These are phyloP conservation scores for Paramecium tetraurelia DNA, from an alignment of 73 alveolate species.

Conservation along the genomic window DNA sequence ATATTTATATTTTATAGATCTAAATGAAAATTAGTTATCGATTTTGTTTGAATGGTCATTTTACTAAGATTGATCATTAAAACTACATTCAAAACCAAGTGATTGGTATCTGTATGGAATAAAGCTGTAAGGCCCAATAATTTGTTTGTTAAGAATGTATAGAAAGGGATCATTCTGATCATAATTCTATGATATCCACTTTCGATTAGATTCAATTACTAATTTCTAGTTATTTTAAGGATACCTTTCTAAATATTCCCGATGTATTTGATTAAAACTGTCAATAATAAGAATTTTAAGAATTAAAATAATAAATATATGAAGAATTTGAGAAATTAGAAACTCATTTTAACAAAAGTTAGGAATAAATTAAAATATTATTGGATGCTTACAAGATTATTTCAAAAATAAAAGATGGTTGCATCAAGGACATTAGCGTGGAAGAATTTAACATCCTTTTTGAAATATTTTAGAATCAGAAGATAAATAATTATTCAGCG, in stretches of 20 bases:
- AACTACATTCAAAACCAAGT: background rate
- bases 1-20: background rate
- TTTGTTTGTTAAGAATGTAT: background rate
- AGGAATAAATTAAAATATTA: background rate
- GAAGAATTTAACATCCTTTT: background rate
- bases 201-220: background rate
- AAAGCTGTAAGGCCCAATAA: background rate
- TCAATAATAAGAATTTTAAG: background rate
- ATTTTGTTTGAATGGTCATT: background rate
- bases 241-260: background rate
- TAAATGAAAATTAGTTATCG: background rate
- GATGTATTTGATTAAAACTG: background rate
- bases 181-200: background rate
- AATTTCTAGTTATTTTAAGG: background rate
- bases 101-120: background rate
- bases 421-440: background rate
- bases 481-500: background rate
- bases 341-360: background rate
- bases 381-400: background rate
- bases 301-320: background rate
- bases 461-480: background rate
- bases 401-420: background rate
- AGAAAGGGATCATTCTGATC: background rate
- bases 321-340: background rate
- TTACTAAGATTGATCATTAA: background rate